A percentile compares a stretch with the other conserved stretches of the same genome.
Conservation (phyloP, 1,284 basidiomycete genomes). For the Hymenochaete sp. region DNA sequence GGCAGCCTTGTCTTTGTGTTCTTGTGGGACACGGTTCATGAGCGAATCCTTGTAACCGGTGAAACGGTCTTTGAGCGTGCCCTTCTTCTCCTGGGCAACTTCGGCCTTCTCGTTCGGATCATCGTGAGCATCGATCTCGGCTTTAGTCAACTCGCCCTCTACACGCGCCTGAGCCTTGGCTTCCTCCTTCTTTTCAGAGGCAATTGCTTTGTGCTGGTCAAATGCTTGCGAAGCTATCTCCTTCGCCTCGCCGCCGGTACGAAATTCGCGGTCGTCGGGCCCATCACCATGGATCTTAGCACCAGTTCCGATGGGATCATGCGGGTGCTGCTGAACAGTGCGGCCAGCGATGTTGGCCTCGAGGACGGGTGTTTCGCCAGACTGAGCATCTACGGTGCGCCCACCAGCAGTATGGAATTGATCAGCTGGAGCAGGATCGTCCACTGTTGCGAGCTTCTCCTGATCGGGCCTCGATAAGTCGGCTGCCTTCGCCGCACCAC, state of each 20-base stretch:
- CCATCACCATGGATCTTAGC: conserved; percentile 11
- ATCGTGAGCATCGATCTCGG: conserved; percentile 6
- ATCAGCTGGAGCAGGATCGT: conserved; percentile 61
- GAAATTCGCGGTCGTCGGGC: conserved; percentile 8
- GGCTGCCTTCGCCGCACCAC: conserved; percentile 69
- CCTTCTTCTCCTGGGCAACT: conserved; percentile 6
- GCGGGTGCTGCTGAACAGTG: conserved; percentile 14
- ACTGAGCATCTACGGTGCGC: background rate
- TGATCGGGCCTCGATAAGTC: conserved; percentile 59
- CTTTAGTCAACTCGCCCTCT: conserved; percentile 2
- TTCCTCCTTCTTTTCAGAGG: background rate
- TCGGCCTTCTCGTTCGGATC: conserved; percentile 17
- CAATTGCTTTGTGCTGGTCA: too few species aligned
- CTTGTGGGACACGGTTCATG: conserved; percentile 30
- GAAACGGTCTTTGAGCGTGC: conserved; percentile 10
- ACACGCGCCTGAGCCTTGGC: background rate
- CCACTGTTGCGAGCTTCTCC: conserved; percentile 55
- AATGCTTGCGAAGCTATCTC: conserved; percentile 2
- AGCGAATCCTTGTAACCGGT: conserved; percentile 21
- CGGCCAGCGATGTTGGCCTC: conserved; percentile 11
- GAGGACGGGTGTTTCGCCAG: conserved; percentile 14
- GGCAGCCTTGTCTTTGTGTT: conserved; percentile 32
- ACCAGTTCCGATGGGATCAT: conserved; percentile 12
- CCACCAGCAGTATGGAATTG: conserved; percentile 12
- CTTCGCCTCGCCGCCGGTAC: conserved; percentile 9